phyloP scores from a whole-genome alignment of 2,329 filamentous ascomycete genomes.

The Mycosphaerella sp. region DNA sequence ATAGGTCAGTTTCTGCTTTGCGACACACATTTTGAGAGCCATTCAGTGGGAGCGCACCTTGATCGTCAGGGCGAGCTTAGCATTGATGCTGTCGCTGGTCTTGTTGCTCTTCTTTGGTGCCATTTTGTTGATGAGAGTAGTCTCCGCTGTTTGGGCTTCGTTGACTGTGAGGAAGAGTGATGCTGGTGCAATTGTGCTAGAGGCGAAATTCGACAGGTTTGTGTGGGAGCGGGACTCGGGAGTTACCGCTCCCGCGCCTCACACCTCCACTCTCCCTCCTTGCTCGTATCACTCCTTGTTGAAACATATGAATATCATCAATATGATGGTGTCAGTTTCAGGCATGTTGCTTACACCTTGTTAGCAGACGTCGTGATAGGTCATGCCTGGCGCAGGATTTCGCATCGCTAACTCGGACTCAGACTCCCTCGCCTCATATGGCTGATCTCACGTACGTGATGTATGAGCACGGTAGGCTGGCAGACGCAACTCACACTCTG shows the following conservation, averaged over 20 bases:
- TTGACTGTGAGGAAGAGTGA: slow-evolving; percentile 12
- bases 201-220: slow-evolving; percentile 2
- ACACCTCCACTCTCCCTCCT: not conserved
- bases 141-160: slow-evolving; percentile 21
- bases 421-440: too few species aligned
- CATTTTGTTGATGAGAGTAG: slow-evolving; percentile 46
- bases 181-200: not conserved
- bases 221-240: not conserved
- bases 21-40: not conserved
- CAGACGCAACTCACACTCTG: not conserved
- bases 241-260: not conserved
- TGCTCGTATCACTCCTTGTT: not conserved
- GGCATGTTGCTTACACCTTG: too few species aligned
- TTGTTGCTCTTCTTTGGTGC: slow-evolving; percentile 78
- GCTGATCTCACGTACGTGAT: too few species aligned
- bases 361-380: too few species aligned
- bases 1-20: slow-evolving; percentile 12
- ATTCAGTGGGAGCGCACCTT: slow-evolving; percentile 26
- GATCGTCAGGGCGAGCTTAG: slow-evolving; percentile 52
- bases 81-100: slow-evolving; percentile 74
- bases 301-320: too few species aligned
- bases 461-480: too few species aligned
- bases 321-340: too few species aligned
- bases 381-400: too few species aligned
- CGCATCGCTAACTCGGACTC: too few species aligned